Conservation (phyloP, 257 asterid genomes). For the Gynochthodes officinalis region DNA sequence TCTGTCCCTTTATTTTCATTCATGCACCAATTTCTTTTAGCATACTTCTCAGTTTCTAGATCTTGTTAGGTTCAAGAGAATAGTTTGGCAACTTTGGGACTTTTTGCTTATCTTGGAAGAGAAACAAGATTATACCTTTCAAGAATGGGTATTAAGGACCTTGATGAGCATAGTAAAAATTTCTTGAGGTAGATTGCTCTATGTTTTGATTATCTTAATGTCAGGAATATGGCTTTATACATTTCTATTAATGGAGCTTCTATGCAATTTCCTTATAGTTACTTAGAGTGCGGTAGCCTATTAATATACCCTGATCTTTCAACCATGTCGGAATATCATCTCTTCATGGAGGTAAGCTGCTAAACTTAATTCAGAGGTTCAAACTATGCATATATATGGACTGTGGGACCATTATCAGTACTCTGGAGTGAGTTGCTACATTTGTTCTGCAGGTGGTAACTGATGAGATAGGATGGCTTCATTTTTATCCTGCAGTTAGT, state of each 20-base stretch:
- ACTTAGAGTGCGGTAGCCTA: conserved; percentile 72
- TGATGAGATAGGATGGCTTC: conserved; percentile 81
- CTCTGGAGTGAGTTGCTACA: conserved; percentile 14
- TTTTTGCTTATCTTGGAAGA: conserved; percentile 77
- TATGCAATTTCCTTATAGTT: conserved; percentile 39
- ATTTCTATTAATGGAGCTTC: conserved; percentile 11
- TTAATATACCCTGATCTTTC: conserved; percentile 63
- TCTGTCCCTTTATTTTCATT: too few species aligned
- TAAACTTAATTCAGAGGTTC: background rate
- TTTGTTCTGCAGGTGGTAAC: conserved; percentile 50
- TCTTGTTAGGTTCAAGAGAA: conserved; percentile 57
- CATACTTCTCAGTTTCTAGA: too few species aligned
- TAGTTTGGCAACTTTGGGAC: conserved; percentile 63
- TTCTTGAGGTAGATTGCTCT: conserved; percentile 51
- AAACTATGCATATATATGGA: background rate
- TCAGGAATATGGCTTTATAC: conserved; percentile 11
- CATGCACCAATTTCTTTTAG: too few species aligned
- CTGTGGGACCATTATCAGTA: background rate
- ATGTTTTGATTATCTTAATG: conserved; percentile 1
- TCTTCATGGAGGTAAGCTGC: conserved; percentile 66
- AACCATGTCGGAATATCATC: conserved; percentile 60
- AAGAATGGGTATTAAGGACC: conserved; percentile 54
- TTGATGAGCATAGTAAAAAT: conserved; percentile 54
- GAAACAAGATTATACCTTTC: conserved; percentile 67
- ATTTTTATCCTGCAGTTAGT: conserved; percentile 55